Percentiles rank a stretch among this genome's conserved stretches.
These are phyloP conservation scores for Laburnicola sp. DNA, from an alignment of 2,329 filamentous ascomycete species.

Conservation along the genomic window DNA sequence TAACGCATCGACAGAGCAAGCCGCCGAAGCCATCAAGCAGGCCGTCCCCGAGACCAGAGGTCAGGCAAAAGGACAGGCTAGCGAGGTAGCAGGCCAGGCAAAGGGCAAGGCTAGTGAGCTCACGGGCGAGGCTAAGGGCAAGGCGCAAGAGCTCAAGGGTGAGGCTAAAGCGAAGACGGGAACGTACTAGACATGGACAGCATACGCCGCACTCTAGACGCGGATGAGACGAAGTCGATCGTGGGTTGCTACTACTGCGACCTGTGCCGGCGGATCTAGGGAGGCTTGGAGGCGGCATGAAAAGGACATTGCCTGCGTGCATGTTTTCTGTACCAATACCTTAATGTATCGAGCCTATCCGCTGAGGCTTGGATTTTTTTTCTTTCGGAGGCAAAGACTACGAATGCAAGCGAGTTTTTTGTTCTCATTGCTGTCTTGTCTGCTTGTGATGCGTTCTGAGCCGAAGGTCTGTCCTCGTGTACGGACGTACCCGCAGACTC, in stretches of 20 bases:
- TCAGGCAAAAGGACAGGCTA: conserved; percentile 44
- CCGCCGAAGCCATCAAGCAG: conserved; percentile 49
- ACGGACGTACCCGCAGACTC: no score
- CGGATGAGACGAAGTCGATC: no score
- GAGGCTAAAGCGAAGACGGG: conserved; percentile 52
- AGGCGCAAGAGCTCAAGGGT: conserved; percentile 45
- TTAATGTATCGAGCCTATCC: neutral
- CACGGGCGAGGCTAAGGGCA: conserved; percentile 48
- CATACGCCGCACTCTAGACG: no score
- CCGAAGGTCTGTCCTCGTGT: no score
- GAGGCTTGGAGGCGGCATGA: no score
- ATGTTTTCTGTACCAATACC: conserved; percentile 7
- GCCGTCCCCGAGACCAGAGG: conserved; percentile 29
- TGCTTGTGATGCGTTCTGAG: neutral
- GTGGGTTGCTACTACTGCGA: no score
- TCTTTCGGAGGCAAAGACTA: neutral
- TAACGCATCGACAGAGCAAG: conserved; percentile 52
- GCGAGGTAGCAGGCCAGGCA: conserved; percentile 36
- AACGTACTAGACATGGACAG: neutral
- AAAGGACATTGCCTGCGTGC: neutral
- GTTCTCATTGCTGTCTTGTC: neutral
- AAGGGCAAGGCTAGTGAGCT: conserved; percentile 47
- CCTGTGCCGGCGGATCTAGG: no score
- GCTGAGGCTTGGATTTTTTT: neutral
- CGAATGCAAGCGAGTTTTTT: neutral